phyloP scores from a whole-genome alignment of 2,329 filamentous ascomycete species.

The Nemania abortiva region DNA sequence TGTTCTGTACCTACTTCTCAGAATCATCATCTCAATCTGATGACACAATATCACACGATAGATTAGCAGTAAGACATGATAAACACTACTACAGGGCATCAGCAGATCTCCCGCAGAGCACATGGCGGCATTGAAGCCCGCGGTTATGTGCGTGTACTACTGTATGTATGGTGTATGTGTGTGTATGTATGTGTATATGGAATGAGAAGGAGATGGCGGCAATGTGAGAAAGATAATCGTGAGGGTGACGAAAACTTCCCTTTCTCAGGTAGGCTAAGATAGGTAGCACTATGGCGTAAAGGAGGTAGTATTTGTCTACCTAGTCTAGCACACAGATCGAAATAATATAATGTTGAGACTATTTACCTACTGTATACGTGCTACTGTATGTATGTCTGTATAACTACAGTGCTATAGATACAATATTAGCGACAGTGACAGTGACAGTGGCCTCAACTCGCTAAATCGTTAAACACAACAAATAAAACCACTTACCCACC shows the following conservation, averaged over 20 bases:
- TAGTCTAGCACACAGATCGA: background rate
- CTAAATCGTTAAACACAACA: constrained; percentile 15
- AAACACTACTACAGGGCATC: constrained; percentile 10
- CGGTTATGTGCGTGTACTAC: constrained; percentile 6
- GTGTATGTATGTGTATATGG: background rate
- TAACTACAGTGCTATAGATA: background rate
- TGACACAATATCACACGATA: constrained; percentile 37
- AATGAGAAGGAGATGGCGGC: background rate
- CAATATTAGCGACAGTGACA: background rate
- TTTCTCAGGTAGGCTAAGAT: background rate
- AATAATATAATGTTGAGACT: background rate
- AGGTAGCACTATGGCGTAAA: background rate
- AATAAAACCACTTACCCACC: background rate
- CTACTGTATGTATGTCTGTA: background rate
- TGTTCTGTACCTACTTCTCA: background rate
- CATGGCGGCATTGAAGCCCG: constrained; percentile 23
- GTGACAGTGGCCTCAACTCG: background rate
- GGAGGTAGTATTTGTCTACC: background rate
- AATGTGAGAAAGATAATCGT: background rate
- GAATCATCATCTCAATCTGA: constrained; percentile 19
- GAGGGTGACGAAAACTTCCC: background rate
- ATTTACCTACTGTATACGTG: background rate
- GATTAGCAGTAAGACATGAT: constrained; percentile 25
- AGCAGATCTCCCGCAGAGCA: constrained; percentile 21
- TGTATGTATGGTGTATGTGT: background rate